These are phyloP conservation scores for Colletotrichum godetiae DNA, from an alignment of 2,329 filamentous ascomycete genomes.

Conservation along the genomic window DNA sequence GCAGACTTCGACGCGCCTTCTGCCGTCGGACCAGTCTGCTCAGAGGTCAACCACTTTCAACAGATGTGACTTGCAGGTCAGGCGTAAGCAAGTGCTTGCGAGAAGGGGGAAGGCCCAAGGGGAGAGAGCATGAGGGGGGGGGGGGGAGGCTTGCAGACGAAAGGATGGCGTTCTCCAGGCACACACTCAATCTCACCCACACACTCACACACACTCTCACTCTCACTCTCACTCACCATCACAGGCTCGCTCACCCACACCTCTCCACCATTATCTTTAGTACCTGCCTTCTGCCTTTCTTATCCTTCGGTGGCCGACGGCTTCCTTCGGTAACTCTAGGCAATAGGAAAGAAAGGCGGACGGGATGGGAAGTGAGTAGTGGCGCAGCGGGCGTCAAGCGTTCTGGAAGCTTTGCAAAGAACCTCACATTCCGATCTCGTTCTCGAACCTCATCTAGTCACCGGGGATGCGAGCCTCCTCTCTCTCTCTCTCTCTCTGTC, in stretches of 20 bases:
- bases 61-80: constrained; percentile 21
- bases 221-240: neutral
- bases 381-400: neutral
- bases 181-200: constrained; percentile 2
- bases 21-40: constrained; percentile 12
- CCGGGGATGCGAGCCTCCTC: neutral
- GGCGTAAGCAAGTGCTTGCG: neutral
- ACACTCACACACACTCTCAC: neutral
- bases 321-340: constrained; percentile 30
- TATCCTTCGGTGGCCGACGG: constrained; percentile 11
- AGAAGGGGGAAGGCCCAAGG: neutral
- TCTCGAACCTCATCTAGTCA: neutral
- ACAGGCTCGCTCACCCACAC: constrained; percentile 5
- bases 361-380: neutral
- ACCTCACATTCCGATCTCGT: neutral
- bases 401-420: constrained; percentile 25
- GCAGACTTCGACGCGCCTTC: constrained; percentile 35
- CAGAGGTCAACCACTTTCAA: neutral
- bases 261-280: neutral
- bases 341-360: neutral
- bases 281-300: constrained; percentile 5
- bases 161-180: neutral
- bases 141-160: neutral
- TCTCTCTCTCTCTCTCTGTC: neutral
- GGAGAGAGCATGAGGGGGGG: neutral